phyloP scores from a whole-genome alignment of 805 yeast species.

The Debaryomyces tyrocola region DNA sequence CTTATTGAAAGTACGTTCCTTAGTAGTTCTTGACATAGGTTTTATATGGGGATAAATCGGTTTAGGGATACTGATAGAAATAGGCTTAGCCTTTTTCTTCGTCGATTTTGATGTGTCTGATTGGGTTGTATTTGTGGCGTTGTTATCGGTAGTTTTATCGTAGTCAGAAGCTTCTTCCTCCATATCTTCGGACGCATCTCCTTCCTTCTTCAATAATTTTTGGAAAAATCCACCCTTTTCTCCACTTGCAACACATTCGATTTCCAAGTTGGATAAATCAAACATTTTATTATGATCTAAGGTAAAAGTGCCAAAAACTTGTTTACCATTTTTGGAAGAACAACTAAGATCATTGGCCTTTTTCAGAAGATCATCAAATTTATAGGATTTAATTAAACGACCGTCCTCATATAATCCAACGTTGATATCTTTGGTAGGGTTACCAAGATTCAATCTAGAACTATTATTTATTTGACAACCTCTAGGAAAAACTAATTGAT shows the following conservation, averaged over 20 bases:
- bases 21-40: conserved; percentile 39
- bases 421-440: conserved; percentile 25
- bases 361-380: conserved; percentile 21
- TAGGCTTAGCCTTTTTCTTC: conserved; percentile 14
- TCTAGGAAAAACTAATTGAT: conserved; percentile 41
- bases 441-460: conserved; percentile 37
- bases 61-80: conserved; percentile 36
- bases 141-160: conserved; percentile 7
- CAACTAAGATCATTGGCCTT: conserved; percentile 42
- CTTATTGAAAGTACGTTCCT: conserved; percentile 45
- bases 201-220: conserved; percentile 21
- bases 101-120: conserved; percentile 16
- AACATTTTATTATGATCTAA: conserved; percentile 54
- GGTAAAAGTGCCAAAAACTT: conserved; percentile 40
- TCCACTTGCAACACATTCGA: conserved; percentile 36
- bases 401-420: conserved; percentile 42
- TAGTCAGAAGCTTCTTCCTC: conserved; percentile 18
- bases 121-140: conserved; percentile 14
- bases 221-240: conserved; percentile 22
- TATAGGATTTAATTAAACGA: conserved; percentile 26
- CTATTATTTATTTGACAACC: conserved; percentile 42
- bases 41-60: conserved; percentile 45
- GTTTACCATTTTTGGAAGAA: conserved; percentile 23
- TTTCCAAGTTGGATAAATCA: conserved; percentile 42
- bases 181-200: conserved; percentile 16